Percentiles rank a stretch among this genome's conserved stretches.
phyloP scores from a whole-genome alignment of 345 rosid genomes.

The Aegle marmelos region DNA sequence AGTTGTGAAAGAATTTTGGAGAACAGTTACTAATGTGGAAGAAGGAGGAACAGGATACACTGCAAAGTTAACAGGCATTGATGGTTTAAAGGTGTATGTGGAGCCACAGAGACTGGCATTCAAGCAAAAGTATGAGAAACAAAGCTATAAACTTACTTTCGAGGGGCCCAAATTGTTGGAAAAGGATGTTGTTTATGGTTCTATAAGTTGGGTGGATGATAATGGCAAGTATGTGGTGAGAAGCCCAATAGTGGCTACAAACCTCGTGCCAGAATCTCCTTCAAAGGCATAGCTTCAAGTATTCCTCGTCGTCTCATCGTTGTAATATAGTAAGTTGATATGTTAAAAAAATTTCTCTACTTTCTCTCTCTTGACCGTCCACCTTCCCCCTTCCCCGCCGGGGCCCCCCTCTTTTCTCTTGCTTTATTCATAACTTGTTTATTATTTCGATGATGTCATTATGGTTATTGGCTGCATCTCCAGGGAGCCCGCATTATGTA shows the following conservation, averaged over 20 bases:
- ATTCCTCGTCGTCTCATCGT: background rate
- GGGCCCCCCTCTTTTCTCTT: too few species aligned
- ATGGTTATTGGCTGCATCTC: too few species aligned
- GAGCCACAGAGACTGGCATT: slow-evolving; percentile 52
- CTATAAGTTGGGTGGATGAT: slow-evolving; percentile 56
- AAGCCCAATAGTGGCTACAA: slow-evolving; percentile 56
- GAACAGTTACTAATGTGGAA: slow-evolving; percentile 55
- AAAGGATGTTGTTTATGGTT: slow-evolving; percentile 41
- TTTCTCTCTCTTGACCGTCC: too few species aligned
- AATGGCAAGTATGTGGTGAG: slow-evolving; percentile 39
- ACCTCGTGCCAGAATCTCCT: slow-evolving; percentile 19
- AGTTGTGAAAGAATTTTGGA: slow-evolving; percentile 27
- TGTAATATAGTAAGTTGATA: too few species aligned
- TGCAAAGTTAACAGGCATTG: slow-evolving; percentile 42
- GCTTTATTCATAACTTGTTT: too few species aligned
- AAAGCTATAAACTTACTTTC: slow-evolving; percentile 45
- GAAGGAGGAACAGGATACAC: slow-evolving; percentile 33
- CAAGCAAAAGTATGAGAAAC: slow-evolving; percentile 39
- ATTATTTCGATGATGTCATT: too few species aligned
- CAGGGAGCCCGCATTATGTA: too few species aligned
- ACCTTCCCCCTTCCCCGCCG: too few species aligned
- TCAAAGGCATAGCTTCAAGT: slow-evolving; percentile 6
- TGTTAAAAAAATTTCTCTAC: too few species aligned
- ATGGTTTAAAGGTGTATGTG: slow-evolving; percentile 47
- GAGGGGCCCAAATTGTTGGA: slow-evolving; percentile 43